Evolutionary conservation across 345 rosid species (phyloP), one percentile per base, ranked within the genome.

Genomic region (Eucalyptus curtisii): DNA sequence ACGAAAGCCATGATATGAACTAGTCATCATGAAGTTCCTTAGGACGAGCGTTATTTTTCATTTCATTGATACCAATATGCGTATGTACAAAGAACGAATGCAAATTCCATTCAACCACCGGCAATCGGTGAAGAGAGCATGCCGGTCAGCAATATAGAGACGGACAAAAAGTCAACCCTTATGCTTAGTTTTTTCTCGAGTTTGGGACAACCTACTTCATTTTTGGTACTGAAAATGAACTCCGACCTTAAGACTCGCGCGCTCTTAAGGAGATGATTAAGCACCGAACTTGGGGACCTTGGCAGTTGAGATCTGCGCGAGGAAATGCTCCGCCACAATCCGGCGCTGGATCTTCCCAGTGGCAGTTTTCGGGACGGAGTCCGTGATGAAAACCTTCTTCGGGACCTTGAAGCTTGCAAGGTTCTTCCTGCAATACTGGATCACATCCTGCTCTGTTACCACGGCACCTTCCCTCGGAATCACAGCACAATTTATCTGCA

Each of bases 351-450:
- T 92, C 91, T 95, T 95, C 59, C 96, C 96, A 0, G 93, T 92
- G 7, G 96, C 96, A 4, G 98, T 93, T 84, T 95, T 94, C 2
- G 96, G 96, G 52, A 95, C 52, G 0, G 92, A 90, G 61, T 93
- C 94, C 0, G 98, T 87, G 87, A 94, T 53, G 93, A 95, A 95
- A 10, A 93, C 96, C 89, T 90, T 95, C 93, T 95, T 95, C 2
- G 98, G 96, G 49, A 94, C 96, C 92, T 97, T 96, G 95, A 97
- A 97, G 88, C 93, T 89, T 44, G 99, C 98, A 4, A 97, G 92
- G 87, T 96, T 96, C 93, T 91, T 96, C 95, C 91, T 95, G 92
- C 99, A 95, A 88, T 92, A 94, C 49, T 93, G 50, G 85, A 87
- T 86, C 55, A 97, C 94, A 37, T 94, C 99, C 15, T 92, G 94